phyloP scores from a whole-genome alignment of 192 early-diverging fungal genomes.

The Coemansia guatemalensis region DNA sequence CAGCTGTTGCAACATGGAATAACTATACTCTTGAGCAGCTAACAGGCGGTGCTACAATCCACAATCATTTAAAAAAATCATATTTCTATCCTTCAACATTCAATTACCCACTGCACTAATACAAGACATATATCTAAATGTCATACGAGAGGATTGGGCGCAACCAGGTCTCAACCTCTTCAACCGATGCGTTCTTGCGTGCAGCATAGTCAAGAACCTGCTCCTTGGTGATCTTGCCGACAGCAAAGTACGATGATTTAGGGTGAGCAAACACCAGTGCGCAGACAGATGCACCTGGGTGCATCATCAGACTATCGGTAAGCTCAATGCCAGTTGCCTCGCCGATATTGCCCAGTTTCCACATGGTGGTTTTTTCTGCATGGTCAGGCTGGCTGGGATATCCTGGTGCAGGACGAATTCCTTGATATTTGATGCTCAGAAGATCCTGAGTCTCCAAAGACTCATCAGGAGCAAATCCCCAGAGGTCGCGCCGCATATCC shows the following conservation, averaged over 20 bases:
- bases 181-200: slow-evolving; percentile 65
- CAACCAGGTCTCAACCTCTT: slow-evolving; percentile 74
- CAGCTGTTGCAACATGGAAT: not conserved
- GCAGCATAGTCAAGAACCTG: slow-evolving; percentile 79
- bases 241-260: slow-evolving; percentile 87
- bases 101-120: not conserved
- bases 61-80: not conserved
- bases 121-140: slow-evolving; percentile 9
- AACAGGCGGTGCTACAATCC: not conserved
- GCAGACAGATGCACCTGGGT: slow-evolving; percentile 86
- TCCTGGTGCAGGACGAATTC: slow-evolving; percentile 92
- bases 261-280: slow-evolving; percentile 75
- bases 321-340: slow-evolving; percentile 80
- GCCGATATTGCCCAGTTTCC: slow-evolving; percentile 79
- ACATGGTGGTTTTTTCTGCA: slow-evolving; percentile 92
- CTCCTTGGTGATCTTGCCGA: slow-evolving; percentile 91
- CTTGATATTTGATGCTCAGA: slow-evolving; percentile 91
- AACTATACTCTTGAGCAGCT: not conserved
- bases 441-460: slow-evolving; percentile 73
- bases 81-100: not conserved
- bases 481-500: slow-evolving; percentile 80
- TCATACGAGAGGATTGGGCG: slow-evolving; percentile 74
- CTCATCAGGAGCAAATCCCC: slow-evolving; percentile 85
- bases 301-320: slow-evolving; percentile 94
- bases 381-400: slow-evolving; percentile 97